phyloP scores from a whole-genome alignment of 129 eudicot genomes.

The Escallonia rubra region DNA sequence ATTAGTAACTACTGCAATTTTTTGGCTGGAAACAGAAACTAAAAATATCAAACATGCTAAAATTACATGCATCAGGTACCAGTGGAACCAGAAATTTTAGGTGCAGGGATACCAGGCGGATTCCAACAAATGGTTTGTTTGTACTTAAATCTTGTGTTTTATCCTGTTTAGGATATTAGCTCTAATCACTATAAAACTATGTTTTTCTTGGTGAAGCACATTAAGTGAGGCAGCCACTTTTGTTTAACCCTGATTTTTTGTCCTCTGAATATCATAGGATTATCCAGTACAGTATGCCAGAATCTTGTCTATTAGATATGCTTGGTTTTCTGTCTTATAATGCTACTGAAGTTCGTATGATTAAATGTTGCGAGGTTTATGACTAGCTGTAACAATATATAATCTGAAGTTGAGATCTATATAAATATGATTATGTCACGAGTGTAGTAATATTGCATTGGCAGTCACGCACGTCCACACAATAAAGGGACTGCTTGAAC shows the following conservation, averaged over 20 bases:
- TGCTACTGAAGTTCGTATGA: too few relatives aligned
- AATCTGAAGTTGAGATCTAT: too few relatives aligned
- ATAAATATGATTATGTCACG: too few relatives aligned
- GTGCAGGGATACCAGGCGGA: slow-evolving; percentile 47
- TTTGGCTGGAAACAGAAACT: neutral
- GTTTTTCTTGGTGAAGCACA: neutral
- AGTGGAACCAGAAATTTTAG: slow-evolving; percentile 38
- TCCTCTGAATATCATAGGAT: neutral
- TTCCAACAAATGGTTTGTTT: slow-evolving; percentile 62
- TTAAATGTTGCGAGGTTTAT: too few relatives aligned
- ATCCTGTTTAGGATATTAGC: neutral
- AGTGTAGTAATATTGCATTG: too few relatives aligned
- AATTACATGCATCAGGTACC: slow-evolving; percentile 43
- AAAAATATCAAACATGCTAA: slow-evolving; percentile 1
- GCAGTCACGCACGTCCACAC: too few relatives aligned
- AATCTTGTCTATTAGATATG: neutral
- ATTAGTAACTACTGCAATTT: neutral
- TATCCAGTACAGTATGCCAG: neutral
- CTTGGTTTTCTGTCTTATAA: too few relatives aligned
- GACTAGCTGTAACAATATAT: too few relatives aligned
- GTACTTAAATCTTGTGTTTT: neutral
- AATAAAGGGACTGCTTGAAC: too few relatives aligned
- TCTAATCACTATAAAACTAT: neutral
- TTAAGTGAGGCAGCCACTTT: too few relatives aligned
- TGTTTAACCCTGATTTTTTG: neutral